Evolutionary conservation across 129 eudicot species (phyloP).

Genomic region (Logfia minima): DNA sequence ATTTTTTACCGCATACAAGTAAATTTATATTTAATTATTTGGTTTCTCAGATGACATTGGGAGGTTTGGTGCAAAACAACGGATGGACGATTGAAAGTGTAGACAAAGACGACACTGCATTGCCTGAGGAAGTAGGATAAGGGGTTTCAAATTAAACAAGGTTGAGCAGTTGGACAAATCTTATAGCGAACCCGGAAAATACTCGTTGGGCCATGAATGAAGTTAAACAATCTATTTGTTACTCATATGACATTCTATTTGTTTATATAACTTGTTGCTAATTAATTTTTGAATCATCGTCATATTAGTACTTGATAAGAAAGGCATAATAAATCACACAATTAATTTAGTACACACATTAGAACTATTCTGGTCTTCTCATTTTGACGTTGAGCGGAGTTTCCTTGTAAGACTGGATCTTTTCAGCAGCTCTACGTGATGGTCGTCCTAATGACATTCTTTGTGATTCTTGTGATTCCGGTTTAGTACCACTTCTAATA

Average conservation of each 20-base stretch:
- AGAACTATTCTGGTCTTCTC: conserved; percentile 54
- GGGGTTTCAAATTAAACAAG: conserved; percentile 81
- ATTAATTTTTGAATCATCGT: neutral
- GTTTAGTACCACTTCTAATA: neutral
- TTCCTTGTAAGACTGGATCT: conserved; percentile 75
- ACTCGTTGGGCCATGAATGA: conserved; percentile 49
- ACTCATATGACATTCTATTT: neutral
- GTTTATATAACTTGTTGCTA: neutral
- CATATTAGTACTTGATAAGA: neutral
- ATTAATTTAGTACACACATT: neutral
- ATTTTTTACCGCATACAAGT: neutral
- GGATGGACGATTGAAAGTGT: conserved; percentile 84
- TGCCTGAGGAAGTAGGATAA: conserved; percentile 82
- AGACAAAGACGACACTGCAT: conserved; percentile 54
- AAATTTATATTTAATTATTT: neutral
- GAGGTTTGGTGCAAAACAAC: conserved; percentile 59
- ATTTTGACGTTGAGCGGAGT: conserved; percentile 59
- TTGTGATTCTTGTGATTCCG: conserved; percentile 20
- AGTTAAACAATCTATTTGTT: neutral
- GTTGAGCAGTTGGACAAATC: conserved; percentile 70
- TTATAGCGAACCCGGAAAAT: conserved; percentile 68
- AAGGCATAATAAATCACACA: conserved; percentile 2
- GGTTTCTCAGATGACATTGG: conserved; percentile 68
- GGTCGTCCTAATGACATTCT: conserved; percentile 35
- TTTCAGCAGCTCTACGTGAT: conserved; percentile 38